Conservation (phyloP, 306 rosid species). For the Rosa chinensis region DNA sequence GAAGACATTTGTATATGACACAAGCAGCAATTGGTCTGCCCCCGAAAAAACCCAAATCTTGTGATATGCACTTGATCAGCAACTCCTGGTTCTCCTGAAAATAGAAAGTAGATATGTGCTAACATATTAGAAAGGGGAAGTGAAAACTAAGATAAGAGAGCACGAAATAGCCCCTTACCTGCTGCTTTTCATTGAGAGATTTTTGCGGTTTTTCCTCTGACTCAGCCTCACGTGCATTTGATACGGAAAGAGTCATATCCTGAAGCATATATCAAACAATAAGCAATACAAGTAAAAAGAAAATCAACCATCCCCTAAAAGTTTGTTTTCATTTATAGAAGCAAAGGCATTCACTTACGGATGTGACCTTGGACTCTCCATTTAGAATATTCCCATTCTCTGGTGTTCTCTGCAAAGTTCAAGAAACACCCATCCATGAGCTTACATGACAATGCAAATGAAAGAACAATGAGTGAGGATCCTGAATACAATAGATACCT, state of each 20-base stretch:
- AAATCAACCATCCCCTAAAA: constrained; percentile 9
- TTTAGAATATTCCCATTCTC: constrained; percentile 81
- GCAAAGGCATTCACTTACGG: constrained; percentile 48
- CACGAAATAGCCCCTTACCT: constrained; percentile 54
- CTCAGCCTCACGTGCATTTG: constrained; percentile 91
- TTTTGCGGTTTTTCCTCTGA: constrained; percentile 99
- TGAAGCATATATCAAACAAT: constrained; percentile 32
- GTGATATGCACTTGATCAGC: constrained; percentile 79
- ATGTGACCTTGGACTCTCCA: constrained; percentile 66
- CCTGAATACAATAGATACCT: constrained; percentile 48
- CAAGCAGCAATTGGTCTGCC: constrained; percentile 96
- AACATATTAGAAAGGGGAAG: constrained; percentile 24
- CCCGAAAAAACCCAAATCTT: constrained; percentile 95
- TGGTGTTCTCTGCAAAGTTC: constrained; percentile 79
- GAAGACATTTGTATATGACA: constrained; percentile 95
- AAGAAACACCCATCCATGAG: constrained; percentile 29
- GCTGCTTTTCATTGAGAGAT: constrained; percentile 97
- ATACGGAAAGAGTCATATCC: constrained; percentile 76
- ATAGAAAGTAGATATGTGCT: constrained; percentile 29
- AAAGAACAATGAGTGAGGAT: not conserved
- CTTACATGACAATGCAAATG: not conserved
- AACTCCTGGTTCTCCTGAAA: constrained; percentile 97
- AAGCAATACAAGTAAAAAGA: constrained; percentile 19
- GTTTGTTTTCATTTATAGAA: constrained; percentile 12
- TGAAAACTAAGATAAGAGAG: constrained; percentile 13